A percentile compares a stretch with the other conserved stretches of the same genome.
These are phyloP conservation scores for Carex parvula DNA, from an alignment of 176 grass and related monocot genomes.

Conservation along the genomic window DNA sequence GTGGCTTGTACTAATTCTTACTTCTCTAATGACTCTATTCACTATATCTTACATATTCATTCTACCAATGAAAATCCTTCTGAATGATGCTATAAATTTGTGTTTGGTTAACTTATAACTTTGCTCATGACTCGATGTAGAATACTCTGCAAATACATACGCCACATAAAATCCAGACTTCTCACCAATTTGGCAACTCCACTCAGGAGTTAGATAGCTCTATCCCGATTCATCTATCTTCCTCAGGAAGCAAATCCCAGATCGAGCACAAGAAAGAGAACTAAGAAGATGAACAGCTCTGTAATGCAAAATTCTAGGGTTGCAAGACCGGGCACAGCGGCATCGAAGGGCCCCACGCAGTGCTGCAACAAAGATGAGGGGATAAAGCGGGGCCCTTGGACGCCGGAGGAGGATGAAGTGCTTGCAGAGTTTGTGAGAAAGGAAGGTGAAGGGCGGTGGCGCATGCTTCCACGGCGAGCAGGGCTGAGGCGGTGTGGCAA, in stretches of 20 bases:
- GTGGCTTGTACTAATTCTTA: not conserved
- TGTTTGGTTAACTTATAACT: not conserved
- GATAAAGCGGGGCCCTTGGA: slow-evolving; percentile 78
- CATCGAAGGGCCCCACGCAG: not conserved
- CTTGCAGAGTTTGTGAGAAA: slow-evolving; percentile 46
- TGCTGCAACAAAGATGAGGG: slow-evolving; percentile 15
- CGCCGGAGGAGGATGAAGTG: slow-evolving; percentile 78
- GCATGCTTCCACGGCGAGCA: slow-evolving; percentile 65
- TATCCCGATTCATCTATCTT: slow-evolving; percentile 10
- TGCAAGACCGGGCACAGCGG: not conserved
- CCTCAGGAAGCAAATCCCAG: not conserved
- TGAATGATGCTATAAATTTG: not conserved
- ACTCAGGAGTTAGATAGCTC: not conserved
- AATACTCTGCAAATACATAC: not conserved
- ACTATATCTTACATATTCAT: not conserved
- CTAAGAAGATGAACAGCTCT: slow-evolving; percentile 10
- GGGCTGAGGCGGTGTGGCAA: slow-evolving; percentile 60
- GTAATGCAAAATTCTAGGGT: not conserved
- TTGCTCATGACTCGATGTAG: not conserved
- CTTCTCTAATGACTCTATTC: not conserved
- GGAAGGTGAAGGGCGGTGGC: slow-evolving; percentile 75
- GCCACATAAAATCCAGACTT: not conserved
- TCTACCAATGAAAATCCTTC: not conserved
- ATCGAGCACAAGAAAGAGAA: not conserved
- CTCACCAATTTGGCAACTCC: not conserved